Evolutionary conservation across 2,329 filamentous ascomycete species (phyloP).

Genomic region (Cladophialophora carrionii): DNA sequence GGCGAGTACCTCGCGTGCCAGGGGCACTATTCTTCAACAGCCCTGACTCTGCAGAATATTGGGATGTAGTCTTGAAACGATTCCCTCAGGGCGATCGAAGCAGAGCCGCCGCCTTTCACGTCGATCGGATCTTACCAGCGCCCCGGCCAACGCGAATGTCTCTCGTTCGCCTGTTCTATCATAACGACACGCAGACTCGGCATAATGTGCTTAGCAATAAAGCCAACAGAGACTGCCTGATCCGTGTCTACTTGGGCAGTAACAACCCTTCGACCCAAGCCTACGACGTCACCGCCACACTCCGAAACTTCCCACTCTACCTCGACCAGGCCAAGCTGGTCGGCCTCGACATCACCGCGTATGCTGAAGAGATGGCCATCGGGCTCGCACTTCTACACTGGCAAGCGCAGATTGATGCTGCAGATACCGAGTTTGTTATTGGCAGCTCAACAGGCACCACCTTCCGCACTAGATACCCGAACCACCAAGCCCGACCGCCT

Average conservation of each 20-base stretch:
- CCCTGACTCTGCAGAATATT: slow-evolving; percentile 14
- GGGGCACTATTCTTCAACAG: slow-evolving; percentile 11
- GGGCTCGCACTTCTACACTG: slow-evolving; percentile 31
- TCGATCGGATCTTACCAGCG: slow-evolving; percentile 16
- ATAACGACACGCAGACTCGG: not conserved
- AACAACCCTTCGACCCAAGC: slow-evolving; percentile 11
- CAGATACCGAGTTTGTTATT: slow-evolving; percentile 33
- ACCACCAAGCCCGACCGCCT: too few species aligned
- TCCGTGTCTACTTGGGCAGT: slow-evolving; percentile 22
- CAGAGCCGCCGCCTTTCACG: slow-evolving; percentile 20
- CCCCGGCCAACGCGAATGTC: not conserved
- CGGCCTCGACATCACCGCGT: slow-evolving; percentile 22
- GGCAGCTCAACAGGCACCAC: slow-evolving; percentile 1
- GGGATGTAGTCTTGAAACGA: slow-evolving; percentile 5
- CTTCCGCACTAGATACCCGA: too few species aligned
- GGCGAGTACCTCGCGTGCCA: slow-evolving; percentile 21
- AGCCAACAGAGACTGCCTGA: slow-evolving; percentile 25
- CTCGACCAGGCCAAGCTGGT: slow-evolving; percentile 25
- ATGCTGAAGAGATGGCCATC: slow-evolving; percentile 32
- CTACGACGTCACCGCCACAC: not conserved
- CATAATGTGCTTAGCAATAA: slow-evolving; percentile 6
- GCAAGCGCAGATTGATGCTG: slow-evolving; percentile 26
- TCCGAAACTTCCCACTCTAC: slow-evolving; percentile 31
- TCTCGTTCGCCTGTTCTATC: slow-evolving; percentile 19
- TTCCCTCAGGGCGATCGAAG: slow-evolving; percentile 22